Evolutionary conservation across 352 stramenopile genomes (phyloP).

Genomic region (Elongisporangium prolatum): DNA sequence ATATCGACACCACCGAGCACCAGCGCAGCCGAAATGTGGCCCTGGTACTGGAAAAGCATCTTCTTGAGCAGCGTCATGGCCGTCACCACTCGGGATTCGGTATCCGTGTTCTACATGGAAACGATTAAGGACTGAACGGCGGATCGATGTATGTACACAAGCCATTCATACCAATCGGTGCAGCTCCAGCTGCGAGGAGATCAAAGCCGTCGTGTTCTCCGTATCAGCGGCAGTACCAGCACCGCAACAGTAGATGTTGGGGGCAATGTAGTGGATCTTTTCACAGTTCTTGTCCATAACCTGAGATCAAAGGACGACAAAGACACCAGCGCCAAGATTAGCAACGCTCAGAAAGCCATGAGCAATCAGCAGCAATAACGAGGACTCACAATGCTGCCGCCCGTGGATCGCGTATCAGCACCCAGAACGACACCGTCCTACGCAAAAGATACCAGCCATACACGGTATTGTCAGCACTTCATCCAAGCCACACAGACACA

Average conservation of each 20-base stretch:
- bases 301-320: constrained; percentile 5
- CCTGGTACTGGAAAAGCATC: constrained; percentile 97
- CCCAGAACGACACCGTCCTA: constrained; percentile 95
- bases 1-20: constrained; percentile 98
- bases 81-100: constrained; percentile 92
- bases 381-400: constrained; percentile 71
- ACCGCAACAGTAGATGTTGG: constrained; percentile 99
- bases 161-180: constrained; percentile 83
- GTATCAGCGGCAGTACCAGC: constrained; percentile 97
- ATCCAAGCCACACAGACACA: neutral
- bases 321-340: neutral
- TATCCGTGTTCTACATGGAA: constrained; percentile 61
- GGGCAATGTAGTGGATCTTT: constrained; percentile 99
- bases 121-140: neutral
- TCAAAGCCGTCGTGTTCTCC: constrained; percentile 88
- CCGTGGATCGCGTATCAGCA: constrained; percentile 97
- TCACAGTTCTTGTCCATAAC: constrained; percentile 99
- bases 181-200: constrained; percentile 93
- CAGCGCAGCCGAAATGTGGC: constrained; percentile 93
- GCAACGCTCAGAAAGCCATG: neutral
- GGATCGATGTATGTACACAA: no score
- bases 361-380: neutral
- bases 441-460: neutral
- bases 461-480: neutral
- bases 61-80: constrained; percentile 96